Percentiles rank a stretch among this genome's conserved stretches.
phyloP scores from a whole-genome alignment of 192 early-diverging fungal species.

The Piromyces sp. region DNA sequence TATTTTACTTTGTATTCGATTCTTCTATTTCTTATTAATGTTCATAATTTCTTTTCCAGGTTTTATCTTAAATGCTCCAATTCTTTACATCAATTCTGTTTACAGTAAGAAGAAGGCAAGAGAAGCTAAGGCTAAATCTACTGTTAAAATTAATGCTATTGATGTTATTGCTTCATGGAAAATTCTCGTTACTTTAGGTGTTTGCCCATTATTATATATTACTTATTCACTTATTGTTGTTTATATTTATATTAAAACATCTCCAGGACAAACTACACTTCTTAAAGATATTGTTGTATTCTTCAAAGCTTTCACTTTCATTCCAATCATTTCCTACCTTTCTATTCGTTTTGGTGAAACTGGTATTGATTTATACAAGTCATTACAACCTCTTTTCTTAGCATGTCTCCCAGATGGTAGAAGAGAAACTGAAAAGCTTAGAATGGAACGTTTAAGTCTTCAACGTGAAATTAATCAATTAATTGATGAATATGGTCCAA shows the following conservation, averaged over 20 bases:
- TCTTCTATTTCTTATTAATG: slow-evolving; percentile 51
- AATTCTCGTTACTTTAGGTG: slow-evolving; percentile 52
- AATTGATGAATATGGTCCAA: not conserved
- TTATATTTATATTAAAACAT: not conserved
- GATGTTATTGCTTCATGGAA: slow-evolving; percentile 98
- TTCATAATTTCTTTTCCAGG: slow-evolving; percentile 69
- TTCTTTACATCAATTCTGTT: not conserved
- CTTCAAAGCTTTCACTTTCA: slow-evolving; percentile 18
- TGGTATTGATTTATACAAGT: slow-evolving; percentile 37
- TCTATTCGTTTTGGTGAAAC: slow-evolving; percentile 58
- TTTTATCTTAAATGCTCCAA: slow-evolving; percentile 18
- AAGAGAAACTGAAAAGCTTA: not conserved
- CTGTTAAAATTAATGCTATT: slow-evolving; percentile 81
- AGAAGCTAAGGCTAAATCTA: slow-evolving; percentile 71
- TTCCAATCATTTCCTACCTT: slow-evolving; percentile 53
- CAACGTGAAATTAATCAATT: not conserved
- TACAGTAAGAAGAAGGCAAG: not conserved
- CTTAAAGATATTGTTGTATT: slow-evolving; percentile 9
- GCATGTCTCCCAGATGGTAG: slow-evolving; percentile 12
- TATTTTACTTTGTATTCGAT: slow-evolving; percentile 46
- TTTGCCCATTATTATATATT: slow-evolving; percentile 57
- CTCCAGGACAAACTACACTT: not conserved
- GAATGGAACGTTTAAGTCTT: not conserved
- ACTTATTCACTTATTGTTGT: slow-evolving; percentile 51
- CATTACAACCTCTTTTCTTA: slow-evolving; percentile 70